A percentile compares a stretch with the other conserved stretches of the same genome.
Conservation (phyloP, 257 asterid genomes). For the Linderniella brevidens region DNA sequence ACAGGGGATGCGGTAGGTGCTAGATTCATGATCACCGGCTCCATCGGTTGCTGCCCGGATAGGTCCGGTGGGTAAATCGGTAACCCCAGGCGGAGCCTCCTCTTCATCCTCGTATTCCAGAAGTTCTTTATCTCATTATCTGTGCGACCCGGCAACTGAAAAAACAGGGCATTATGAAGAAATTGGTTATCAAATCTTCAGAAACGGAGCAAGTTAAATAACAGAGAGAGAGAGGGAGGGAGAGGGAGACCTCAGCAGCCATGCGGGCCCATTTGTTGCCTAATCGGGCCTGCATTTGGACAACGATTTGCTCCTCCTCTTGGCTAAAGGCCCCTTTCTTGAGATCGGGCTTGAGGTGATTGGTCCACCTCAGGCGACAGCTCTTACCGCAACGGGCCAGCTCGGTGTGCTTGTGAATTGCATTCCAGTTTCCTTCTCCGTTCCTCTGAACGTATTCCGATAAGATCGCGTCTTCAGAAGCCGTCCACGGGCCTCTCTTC, state of each 20-base stretch:
- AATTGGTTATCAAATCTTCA: neutral
- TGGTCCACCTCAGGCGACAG: slow-evolving; percentile 3
- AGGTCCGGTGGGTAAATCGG: slow-evolving; percentile 42
- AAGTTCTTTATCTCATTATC: slow-evolving; percentile 8
- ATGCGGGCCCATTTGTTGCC: slow-evolving; percentile 8
- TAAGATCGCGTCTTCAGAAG: neutral
- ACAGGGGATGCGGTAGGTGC: slow-evolving; percentile 12
- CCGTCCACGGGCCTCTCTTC: slow-evolving; percentile 4
- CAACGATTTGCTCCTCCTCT: neutral
- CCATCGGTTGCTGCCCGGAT: slow-evolving; percentile 6
- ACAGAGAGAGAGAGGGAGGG: neutral
- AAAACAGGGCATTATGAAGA: neutral
- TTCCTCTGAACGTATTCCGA: neutral
- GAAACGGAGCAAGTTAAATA: neutral
- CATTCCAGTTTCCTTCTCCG: slow-evolving; percentile 4
- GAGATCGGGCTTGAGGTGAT: slow-evolving; percentile 3
- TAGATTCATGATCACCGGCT: slow-evolving; percentile 22
- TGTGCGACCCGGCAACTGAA: slow-evolving; percentile 5
- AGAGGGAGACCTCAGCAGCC: slow-evolving; percentile 1
- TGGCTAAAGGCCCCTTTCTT: slow-evolving; percentile 2
- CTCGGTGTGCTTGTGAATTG: slow-evolving; percentile 1
- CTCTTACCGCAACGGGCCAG: slow-evolving; percentile 5
- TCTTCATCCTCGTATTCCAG: slow-evolving; percentile 29
- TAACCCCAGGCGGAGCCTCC: slow-evolving; percentile 37
- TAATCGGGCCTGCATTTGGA: slow-evolving; percentile 1